These are phyloP conservation scores for Mallotus repandus DNA, from an alignment of 441 rosid species.

Conservation along the genomic window DNA sequence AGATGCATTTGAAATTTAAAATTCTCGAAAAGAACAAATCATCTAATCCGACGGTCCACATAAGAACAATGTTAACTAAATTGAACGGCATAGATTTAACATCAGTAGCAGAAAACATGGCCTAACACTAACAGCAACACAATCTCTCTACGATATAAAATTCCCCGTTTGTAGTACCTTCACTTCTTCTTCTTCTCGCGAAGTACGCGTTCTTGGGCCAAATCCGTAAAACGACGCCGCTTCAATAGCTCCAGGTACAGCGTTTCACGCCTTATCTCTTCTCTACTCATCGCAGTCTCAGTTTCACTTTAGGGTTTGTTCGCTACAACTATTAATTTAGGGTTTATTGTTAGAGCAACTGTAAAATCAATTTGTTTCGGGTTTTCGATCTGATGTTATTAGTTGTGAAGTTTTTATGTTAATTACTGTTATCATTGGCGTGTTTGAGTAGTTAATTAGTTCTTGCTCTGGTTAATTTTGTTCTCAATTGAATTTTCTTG, in stretches of 20 bases:
- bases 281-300: neutral
- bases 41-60: too few species aligned
- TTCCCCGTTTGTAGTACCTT: neutral
- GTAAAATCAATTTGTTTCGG: neutral
- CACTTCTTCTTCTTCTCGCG: neutral
- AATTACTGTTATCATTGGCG: neutral
- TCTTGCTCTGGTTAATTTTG: neutral
- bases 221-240: constrained; percentile 15
- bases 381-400: constrained; percentile 8
- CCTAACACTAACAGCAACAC: too few species aligned
- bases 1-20: too few species aligned
- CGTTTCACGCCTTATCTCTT: neutral
- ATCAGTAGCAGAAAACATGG: too few species aligned
- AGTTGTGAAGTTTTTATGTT: neutral
- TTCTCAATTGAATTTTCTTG: too few species aligned
- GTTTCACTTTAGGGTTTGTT: constrained; percentile 12
- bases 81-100: too few species aligned
- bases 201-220: neutral
- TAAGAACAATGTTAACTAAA: too few species aligned
- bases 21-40: too few species aligned
- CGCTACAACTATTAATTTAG: constrained; percentile 8
- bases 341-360: neutral
- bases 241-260: neutral
- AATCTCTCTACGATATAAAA: too few species aligned
- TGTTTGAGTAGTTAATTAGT: neutral